Conservation (phyloP, 768 basidiomycete genomes). For the Cubamyces sp. region DNA sequence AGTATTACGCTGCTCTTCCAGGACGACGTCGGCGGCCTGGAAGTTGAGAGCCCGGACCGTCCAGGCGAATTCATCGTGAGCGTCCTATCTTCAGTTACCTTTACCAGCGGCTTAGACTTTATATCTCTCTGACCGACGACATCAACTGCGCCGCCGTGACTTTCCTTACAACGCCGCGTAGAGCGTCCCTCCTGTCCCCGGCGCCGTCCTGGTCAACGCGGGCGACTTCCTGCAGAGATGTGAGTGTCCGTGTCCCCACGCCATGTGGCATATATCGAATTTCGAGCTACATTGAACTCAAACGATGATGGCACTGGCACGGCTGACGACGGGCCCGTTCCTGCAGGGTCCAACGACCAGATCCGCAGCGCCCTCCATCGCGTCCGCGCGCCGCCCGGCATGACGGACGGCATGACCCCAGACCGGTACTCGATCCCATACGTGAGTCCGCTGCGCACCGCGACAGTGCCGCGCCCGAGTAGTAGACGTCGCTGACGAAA, state of each 20-base stretch:
- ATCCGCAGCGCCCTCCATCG: slow-evolving; percentile 55
- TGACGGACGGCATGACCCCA: slow-evolving; percentile 42
- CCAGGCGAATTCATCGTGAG: slow-evolving; percentile 44
- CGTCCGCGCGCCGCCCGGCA: slow-evolving; percentile 46
- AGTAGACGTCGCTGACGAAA: background rate
- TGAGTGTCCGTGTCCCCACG: slow-evolving; percentile 22
- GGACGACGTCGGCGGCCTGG: slow-evolving; percentile 60
- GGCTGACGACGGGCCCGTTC: too few species aligned
- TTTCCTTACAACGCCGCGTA: background rate
- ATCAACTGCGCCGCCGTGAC: background rate
- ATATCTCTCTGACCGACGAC: too few species aligned
- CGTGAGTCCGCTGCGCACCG: slow-evolving; percentile 36
- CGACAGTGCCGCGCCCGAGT: too few species aligned
- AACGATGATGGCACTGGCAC: too few species aligned
- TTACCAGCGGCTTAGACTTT: too few species aligned
- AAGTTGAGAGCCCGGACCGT: slow-evolving; percentile 55
- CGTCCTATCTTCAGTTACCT: too few species aligned
- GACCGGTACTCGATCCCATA: slow-evolving; percentile 65
- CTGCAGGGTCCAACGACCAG: slow-evolving; percentile 37
- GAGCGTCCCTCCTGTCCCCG: slow-evolving; percentile 47
- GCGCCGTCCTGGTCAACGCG: slow-evolving; percentile 52
- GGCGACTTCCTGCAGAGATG: slow-evolving; percentile 55
- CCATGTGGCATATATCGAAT: background rate
- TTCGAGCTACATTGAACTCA: too few species aligned
- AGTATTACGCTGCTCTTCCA: slow-evolving; percentile 61